Conservation (phyloP, 257 asterid species). For the Fraxinus excelsior region DNA sequence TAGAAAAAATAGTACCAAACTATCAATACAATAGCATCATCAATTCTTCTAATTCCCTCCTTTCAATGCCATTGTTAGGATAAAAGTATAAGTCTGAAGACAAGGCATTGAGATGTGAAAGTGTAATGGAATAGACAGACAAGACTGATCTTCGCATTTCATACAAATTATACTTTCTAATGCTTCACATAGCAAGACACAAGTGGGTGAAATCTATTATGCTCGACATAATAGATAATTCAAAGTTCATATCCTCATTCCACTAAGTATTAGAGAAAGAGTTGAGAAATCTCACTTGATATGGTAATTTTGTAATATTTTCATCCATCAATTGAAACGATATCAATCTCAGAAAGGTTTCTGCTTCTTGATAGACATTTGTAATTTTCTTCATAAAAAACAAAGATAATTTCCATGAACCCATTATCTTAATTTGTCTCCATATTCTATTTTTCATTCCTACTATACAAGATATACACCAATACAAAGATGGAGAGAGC, state of each 20-base stretch:
- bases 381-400: neutral
- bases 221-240: neutral
- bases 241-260: neutral
- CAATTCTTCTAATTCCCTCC: neutral
- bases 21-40: slow-evolving; percentile 9
- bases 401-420: slow-evolving; percentile 1
- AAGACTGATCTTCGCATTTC: neutral
- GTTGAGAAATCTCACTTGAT: neutral
- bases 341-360: neutral
- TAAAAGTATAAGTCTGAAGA: neutral
- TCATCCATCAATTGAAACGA: neutral
- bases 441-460: neutral
- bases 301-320: neutral
- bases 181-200: neutral
- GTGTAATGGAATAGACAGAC: neutral
- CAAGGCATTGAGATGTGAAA: neutral
- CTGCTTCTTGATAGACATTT: neutral
- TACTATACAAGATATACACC: neutral
- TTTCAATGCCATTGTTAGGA: neutral
- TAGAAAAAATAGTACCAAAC: slow-evolving; percentile 5
- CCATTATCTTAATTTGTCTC: slow-evolving; percentile 7
- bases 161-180: neutral
- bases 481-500: slow-evolving; percentile 2
- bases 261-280: neutral
- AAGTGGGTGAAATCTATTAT: neutral